Base-by-base conservation (phyloP, 345 rosid species). In the Pseudoturritis turrita region DNA sequence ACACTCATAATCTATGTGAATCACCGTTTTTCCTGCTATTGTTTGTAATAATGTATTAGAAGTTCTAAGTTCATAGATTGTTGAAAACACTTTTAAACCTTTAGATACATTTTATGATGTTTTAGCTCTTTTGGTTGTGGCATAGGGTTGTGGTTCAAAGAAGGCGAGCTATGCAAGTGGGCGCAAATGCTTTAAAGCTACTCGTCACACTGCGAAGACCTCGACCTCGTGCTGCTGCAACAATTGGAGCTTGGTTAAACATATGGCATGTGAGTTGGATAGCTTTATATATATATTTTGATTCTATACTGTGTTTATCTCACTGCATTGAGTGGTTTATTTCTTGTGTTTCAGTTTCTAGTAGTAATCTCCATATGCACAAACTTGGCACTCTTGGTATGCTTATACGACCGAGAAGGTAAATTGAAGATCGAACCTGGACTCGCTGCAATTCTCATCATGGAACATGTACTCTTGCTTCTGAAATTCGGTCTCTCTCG, bases 381-480 rank as follows among this genome's bases (percentile, higher is more conserved):
- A 79, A 91, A 90, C 77, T 90, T 96, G 2, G 95, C 83, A 4
- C 92, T 90, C 65, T 67, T 89, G 68, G 97, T 90, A 35, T 94
- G 98, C 75, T 67, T 94, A 64, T 94, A 94, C 29, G 96, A 89
- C 46, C 86, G 58, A 76, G 97, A 94, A 74, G 86, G 98, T 8
- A 91, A 85, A 46, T 94, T 97, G 97, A 86, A 84, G 75, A 84
- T 94, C 18, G 98, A 90, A 40, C 97, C 98, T 13, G 97, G 97
- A 7, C 95, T 90, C 2, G 95, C 97, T 2, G 92, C 86, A 45
- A 83, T 89, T 70, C 90, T 93, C 31, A 71, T 87, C 62, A 89
- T 93, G 84, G 97, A 93, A 54, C 98, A 93, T 36, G 19, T 84
- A 58, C 94, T 90, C 52, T 76, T 93, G 47, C 82, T 90, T 62